Evolutionary conservation across 139 green algal genomes (phyloP).

Genomic region (Coelastrella sp.): DNA sequence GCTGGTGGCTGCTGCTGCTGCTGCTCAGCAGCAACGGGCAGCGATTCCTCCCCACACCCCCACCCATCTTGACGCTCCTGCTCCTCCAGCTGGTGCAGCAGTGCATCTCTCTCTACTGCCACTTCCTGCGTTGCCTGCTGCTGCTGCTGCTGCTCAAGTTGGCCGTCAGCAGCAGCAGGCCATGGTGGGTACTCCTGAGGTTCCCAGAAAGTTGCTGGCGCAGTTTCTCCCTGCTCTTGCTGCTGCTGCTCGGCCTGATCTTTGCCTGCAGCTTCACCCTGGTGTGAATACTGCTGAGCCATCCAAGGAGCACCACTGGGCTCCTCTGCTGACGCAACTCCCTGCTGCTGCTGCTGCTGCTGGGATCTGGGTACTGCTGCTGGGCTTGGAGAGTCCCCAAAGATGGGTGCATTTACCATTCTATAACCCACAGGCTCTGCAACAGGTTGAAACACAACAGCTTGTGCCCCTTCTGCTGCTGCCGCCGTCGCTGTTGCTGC

Average conservation of each 20-base stretch:
- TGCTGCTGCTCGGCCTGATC: background rate
- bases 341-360: background rate
- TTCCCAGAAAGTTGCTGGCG: too few relatives aligned
- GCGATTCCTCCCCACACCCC: conserved; percentile 1
- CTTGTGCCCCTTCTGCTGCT: background rate
- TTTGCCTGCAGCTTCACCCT: background rate
- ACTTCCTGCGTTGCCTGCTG: too few relatives aligned
- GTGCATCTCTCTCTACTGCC: background rate
- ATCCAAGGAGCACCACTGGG: too few relatives aligned
- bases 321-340: too few relatives aligned
- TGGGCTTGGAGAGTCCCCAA: background rate
- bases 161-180: too few relatives aligned
- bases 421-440: background rate
- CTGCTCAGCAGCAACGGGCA: background rate
- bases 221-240: background rate
- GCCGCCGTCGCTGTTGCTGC: background rate
- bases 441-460: background rate
- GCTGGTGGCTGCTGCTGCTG: background rate
- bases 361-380: background rate
- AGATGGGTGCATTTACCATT: background rate
- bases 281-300: too few relatives aligned
- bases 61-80: conserved; percentile 33
- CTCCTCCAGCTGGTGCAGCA: conserved; percentile 7
- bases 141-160: background rate
- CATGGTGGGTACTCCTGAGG: too few relatives aligned